A percentile compares a stretch with the other conserved stretches of the same genome.
Conservation (phyloP, 1,284 basidiomycete genomes). For the Ganoderma leucocontextum region DNA sequence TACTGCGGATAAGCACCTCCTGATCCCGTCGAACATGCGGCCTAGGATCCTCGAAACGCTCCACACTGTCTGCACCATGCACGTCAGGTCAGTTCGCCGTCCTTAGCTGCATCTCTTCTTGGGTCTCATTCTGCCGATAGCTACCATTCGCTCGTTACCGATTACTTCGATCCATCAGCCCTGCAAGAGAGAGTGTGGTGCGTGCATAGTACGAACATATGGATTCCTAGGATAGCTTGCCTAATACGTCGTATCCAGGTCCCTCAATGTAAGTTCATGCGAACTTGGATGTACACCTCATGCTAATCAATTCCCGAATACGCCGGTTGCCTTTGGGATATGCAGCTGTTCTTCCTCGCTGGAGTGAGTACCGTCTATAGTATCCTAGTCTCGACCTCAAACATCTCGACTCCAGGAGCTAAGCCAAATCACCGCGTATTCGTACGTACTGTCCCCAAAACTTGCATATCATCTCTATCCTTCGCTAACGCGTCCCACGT, state of each 20-base stretch:
- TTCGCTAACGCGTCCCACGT: neutral
- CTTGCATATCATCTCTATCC: neutral
- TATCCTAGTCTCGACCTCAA: neutral
- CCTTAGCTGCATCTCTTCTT: neutral
- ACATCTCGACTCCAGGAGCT: neutral
- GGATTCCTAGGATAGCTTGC: neutral
- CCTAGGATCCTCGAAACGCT: neutral
- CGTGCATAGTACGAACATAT: neutral
- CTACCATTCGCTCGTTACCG: constrained; percentile 1
- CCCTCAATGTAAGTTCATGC: neutral
- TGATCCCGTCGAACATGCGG: neutral
- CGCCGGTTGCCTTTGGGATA: neutral
- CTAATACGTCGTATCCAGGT: neutral
- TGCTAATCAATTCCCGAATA: neutral
- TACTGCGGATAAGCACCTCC: neutral
- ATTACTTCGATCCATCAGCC: neutral
- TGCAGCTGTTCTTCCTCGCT: neutral
- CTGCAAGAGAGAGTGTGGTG: neutral
- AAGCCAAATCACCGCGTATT: neutral
- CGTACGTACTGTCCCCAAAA: neutral
- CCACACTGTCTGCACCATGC: neutral
- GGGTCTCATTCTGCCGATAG: neutral
- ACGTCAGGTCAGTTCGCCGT: neutral
- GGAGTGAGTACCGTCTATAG: neutral
- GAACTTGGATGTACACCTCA: neutral